These are phyloP conservation scores for Candida cerambycidarum DNA, from an alignment of 805 yeast genomes.

Conservation along the genomic window DNA sequence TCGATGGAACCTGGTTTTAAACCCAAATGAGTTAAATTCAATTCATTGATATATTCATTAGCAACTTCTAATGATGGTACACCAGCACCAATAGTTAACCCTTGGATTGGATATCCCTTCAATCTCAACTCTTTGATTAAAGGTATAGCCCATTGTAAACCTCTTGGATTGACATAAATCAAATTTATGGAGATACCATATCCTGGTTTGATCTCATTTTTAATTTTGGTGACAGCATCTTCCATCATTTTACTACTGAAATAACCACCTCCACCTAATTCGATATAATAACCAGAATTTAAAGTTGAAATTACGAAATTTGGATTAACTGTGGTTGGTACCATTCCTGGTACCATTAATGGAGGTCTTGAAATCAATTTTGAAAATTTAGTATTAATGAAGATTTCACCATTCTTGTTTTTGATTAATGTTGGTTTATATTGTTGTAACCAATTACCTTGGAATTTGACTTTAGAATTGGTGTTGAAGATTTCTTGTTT, in stretches of 20 bases:
- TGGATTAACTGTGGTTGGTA: conserved; percentile 95
- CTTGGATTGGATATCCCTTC: conserved; percentile 93
- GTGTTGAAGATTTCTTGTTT: conserved; percentile 91
- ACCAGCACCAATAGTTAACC: conserved; percentile 98
- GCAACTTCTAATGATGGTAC: conserved; percentile 98
- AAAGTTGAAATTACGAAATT: conserved; percentile 91
- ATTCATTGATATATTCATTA: conserved; percentile 87
- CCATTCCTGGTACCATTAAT: conserved; percentile 98
- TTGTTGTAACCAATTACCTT: conserved; percentile 88
- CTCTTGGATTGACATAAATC: conserved; percentile 94
- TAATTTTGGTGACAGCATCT: conserved; percentile 72
- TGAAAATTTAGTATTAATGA: conserved; percentile 92
- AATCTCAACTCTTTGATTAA: conserved; percentile 84
- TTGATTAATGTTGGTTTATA: conserved; percentile 83
- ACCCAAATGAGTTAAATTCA: conserved; percentile 91
- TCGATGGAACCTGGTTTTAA: conserved; percentile 98
- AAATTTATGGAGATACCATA: conserved; percentile 88
- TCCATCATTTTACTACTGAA: conserved; percentile 72
- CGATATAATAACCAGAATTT: conserved; percentile 96
- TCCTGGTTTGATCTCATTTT: conserved; percentile 70
- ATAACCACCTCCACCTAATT: conserved; percentile 99
- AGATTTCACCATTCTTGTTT: conserved; percentile 68
- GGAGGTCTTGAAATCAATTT: conserved; percentile 93
- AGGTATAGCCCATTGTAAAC: conserved; percentile 99
- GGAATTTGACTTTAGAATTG: conserved; percentile 67